Evolutionary conservation across 371 early-diverging fungal genomes (phyloP), one percentile per base, ranked within the genome.

Genomic region (Lichtheimia ornata): DNA sequence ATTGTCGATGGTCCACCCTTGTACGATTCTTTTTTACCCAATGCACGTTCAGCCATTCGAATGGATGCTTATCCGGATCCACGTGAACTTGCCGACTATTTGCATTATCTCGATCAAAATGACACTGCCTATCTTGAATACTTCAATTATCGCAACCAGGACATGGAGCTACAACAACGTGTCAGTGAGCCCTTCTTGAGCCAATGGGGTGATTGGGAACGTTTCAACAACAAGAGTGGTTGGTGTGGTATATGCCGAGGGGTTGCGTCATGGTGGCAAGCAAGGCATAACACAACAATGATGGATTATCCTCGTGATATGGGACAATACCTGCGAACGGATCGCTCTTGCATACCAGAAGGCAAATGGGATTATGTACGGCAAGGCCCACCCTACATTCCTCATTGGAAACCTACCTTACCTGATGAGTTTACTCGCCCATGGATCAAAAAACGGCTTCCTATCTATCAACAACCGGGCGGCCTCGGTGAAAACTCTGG

Each of bases 41-140:
- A 63, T 3, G 54, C 60, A 5, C 63, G 67, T 20, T 63, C 79
- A 17, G 70, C 62, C 4, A 70, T 79, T 35, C 64, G 70, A 18
- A 67, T 75, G 73, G 79, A 79, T 53, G 72, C 69, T 0, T 79
- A 71, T 28, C 74, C 76, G 1, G 72, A 75, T 60, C 76, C 79
- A 12, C 71, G 69, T 25, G 72, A 75, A 42, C 59, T 75, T 1
- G 74, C 79, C 11, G 67, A 69, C 22, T 77, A 77, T 53, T 70
- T 77, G 7, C 42, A 56, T 5, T 77, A 66, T 44, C 59, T 77
- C 5, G 69, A 74, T 42, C 53, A 53, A 0, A 74, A 77, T 20
- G 69, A 77, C 30, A 71, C 67, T 3, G 74, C 78, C 6, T 77
- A 74, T 53, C 51, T 74, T 0, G 67, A 73, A 22, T 74, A 74